Base-by-base conservation (phyloP, 2,329 filamentous ascomycete species). In the Trichophyton verrucosum region DNA sequence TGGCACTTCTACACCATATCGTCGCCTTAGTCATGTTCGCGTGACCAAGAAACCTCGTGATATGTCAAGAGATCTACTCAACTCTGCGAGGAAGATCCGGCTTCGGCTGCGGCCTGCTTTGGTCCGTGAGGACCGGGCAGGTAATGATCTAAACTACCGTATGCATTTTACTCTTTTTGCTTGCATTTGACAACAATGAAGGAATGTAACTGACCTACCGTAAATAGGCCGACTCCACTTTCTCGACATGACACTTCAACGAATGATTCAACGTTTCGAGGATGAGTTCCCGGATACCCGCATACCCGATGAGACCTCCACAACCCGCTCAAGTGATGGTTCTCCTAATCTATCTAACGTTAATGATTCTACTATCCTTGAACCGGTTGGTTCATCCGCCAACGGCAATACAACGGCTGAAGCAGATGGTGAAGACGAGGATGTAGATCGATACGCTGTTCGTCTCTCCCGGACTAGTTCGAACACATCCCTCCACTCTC, bases 211-310 rank as follows among this genome's bases (percentile, higher is more conserved):
- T 75, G 75, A 61, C 20, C 51, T 36, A 33, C 13, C 36, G 33
- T 38, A 38, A 38, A n/a, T 63, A 88, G 86, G 84, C 40, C 87
- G 88, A 57, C 82, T 97, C 20, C 79, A 87, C 49, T 96, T 96
- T 81, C 82, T 99, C 33, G 91, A 96, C 68, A 80, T 87, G 63
- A 97, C 94, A 0, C 80, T 99, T 8, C 82, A 91, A 68, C 86
- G 87, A 66, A 96, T 97, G 76, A 97, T 97, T 69, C 86, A 89
- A 71, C 87, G 94, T 30, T 99, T 97, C 71, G 94, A 97, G 72
- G 88, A 95, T 71, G 92, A 97, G 73, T 97, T 91, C 68, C 94
- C 94, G 0, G 92, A 97, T 70, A 95, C 89, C 0, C 85, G 89
- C 40, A 78, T 83, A 47, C 55, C 64, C 9, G 67, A 67, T 17